Evolutionary conservation across 495 filamentous ascomycete species (phyloP).

Genomic region (Gamarada debralockiae): DNA sequence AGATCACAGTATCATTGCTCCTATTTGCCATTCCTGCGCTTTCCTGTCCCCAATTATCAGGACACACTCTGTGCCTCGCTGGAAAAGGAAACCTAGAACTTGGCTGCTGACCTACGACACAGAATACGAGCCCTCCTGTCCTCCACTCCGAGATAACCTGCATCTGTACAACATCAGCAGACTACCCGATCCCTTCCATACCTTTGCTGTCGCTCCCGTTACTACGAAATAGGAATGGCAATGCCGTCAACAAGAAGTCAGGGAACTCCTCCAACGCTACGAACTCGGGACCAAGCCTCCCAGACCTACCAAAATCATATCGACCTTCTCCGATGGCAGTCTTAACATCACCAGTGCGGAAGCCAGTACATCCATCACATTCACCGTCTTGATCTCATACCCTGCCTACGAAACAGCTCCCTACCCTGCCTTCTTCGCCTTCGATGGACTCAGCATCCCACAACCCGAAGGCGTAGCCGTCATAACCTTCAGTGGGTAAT

Average conservation of each 20-base stretch:
- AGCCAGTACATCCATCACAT: constrained; percentile 40
- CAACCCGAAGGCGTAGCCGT: constrained; percentile 35
- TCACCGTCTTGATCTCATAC: constrained; percentile 35
- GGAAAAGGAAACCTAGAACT: no score
- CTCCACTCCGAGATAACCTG: no score
- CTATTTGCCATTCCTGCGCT: no score
- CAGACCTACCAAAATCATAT: constrained; percentile 27
- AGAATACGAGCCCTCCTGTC: no score
- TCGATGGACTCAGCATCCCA: constrained; percentile 34
- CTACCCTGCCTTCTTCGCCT: constrained; percentile 42
- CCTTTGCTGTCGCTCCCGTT: constrained; percentile 37
- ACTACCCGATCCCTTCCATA: constrained; percentile 52
- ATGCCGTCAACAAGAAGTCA: constrained; percentile 48
- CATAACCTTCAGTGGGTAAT: constrained; percentile 37
- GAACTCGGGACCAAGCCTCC: constrained; percentile 48
- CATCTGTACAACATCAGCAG: no score
- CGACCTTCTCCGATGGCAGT: background rate
- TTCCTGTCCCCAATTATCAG: no score
- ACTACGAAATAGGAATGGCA: constrained; percentile 43
- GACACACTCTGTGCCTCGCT: no score
- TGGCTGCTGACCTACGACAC: no score
- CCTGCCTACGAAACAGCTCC: constrained; percentile 28
- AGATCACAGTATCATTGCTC: no score
- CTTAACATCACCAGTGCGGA: constrained; percentile 25
- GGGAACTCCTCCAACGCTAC: constrained; percentile 46